Conservation (phyloP, 2,329 filamentous ascomycete genomes). For the Basipetospora chlamydospora region DNA sequence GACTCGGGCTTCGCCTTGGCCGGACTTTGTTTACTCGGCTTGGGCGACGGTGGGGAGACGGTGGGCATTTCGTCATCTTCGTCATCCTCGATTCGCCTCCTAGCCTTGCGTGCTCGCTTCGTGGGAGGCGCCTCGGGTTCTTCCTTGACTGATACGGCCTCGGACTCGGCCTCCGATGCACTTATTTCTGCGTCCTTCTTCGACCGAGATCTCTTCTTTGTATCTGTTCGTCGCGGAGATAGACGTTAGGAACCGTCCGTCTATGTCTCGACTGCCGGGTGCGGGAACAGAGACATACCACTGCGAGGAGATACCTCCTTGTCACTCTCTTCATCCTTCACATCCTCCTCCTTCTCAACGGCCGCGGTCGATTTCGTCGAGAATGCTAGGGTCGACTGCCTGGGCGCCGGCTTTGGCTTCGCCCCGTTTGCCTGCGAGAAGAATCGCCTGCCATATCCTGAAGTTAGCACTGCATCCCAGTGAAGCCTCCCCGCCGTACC, state of each 20-base stretch:
- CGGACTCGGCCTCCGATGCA: conserved; percentile 14
- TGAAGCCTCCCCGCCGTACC: not conserved
- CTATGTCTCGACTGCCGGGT: too few relatives aligned
- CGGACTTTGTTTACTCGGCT: conserved; percentile 8
- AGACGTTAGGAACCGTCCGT: conserved; percentile 7
- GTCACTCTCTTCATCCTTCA: not conserved
- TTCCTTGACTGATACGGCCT: conserved; percentile 28
- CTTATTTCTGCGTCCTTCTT: conserved; percentile 10
- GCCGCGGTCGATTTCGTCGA: conserved; percentile 36
- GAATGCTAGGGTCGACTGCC: conserved; percentile 71
- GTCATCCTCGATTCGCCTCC: conserved; percentile 35
- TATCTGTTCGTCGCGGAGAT: not conserved
- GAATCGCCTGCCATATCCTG: conserved; percentile 56
- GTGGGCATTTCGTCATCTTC: conserved; percentile 25
- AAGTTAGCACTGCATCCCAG: not conserved
- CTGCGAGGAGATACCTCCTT: conserved; percentile 14
- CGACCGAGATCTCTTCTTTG: conserved; percentile 9
- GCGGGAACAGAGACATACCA: conserved; percentile 17
- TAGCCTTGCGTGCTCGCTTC: conserved; percentile 38
- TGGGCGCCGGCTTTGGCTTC: conserved; percentile 39
- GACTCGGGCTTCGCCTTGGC: conserved; percentile 11
- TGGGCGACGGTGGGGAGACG: conserved; percentile 5
- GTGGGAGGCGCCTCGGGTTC: conserved; percentile 45
- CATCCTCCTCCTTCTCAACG: conserved; percentile 14
- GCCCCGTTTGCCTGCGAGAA: conserved; percentile 51